Evolutionary conservation across 768 basidiomycete species (phyloP).

Genomic region (Lactifluus hygrophoroides): DNA sequence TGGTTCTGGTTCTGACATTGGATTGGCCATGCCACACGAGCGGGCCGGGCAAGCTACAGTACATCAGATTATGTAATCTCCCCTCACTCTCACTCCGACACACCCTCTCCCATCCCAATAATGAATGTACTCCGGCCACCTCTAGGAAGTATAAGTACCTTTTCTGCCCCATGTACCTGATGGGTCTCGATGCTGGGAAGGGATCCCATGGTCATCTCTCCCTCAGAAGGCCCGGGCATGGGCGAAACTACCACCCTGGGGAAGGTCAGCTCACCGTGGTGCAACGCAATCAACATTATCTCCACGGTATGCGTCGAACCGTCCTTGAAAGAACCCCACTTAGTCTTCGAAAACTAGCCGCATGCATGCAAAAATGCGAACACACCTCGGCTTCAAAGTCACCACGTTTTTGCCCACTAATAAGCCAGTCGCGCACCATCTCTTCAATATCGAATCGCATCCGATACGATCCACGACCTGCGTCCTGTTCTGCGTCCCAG

Average conservation of each 20-base stretch:
- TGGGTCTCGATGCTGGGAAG: slow-evolving; percentile 69
- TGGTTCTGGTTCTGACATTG: too few species aligned
- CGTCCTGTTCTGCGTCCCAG: slow-evolving; percentile 50
- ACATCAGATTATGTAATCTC: not conserved
- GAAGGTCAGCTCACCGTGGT: slow-evolving; percentile 70
- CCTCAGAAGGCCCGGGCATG: slow-evolving; percentile 45
- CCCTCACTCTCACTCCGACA: not conserved
- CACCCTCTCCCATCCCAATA: slow-evolving; percentile 51
- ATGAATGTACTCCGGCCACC: slow-evolving; percentile 78
- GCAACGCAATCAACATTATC: slow-evolving; percentile 78
- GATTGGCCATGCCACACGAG: not conserved
- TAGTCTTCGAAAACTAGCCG: not conserved
- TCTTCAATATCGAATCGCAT: slow-evolving; percentile 81
- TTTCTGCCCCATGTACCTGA: slow-evolving; percentile 79
- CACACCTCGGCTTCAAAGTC: slow-evolving; percentile 68
- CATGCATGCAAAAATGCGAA: slow-evolving; percentile 10
- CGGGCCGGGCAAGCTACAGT: not conserved
- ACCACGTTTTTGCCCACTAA: slow-evolving; percentile 82
- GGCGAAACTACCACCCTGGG: slow-evolving; percentile 65
- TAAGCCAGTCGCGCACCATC: slow-evolving; percentile 76
- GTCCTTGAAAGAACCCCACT: slow-evolving; percentile 38
- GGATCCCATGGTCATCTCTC: slow-evolving; percentile 48
- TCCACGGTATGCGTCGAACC: slow-evolving; percentile 48
- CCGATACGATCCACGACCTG: slow-evolving; percentile 36
- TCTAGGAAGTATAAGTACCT: slow-evolving; percentile 71